Evolutionary conservation across 257 asterid species (phyloP).

Genomic region (Avicennia marina): DNA sequence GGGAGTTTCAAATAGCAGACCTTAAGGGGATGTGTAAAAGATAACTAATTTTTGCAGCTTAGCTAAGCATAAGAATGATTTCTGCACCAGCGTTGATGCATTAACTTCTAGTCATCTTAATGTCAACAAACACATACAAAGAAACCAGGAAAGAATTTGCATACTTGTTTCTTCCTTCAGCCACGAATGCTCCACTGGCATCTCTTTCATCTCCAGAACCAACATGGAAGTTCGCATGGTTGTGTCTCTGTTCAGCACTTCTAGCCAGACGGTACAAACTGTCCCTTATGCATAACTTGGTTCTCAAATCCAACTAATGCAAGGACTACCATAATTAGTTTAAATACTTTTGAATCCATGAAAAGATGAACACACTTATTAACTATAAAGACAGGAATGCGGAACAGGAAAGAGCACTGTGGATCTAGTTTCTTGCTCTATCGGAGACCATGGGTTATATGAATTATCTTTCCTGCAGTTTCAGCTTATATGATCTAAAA

Average conservation of each 20-base stretch:
- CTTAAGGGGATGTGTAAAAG: too few relatives aligned
- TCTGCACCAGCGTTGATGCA: neutral
- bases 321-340: conserved; percentile 22
- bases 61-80: neutral
- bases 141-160: conserved; percentile 9
- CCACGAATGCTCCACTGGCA: conserved; percentile 31
- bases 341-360: neutral
- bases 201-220: conserved; percentile 41
- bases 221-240: conserved; percentile 27
- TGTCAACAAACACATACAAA: too few relatives aligned
- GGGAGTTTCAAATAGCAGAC: neutral
- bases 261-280: conserved; percentile 86
- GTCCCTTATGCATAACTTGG: conserved; percentile 90
- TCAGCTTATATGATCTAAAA: too few relatives aligned
- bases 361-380: neutral
- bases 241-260: conserved; percentile 89
- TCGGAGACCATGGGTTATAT: too few relatives aligned
- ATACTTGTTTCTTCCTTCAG: conserved; percentile 57
- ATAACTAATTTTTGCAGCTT: too few relatives aligned
- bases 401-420: too few relatives aligned
- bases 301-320: conserved; percentile 72
- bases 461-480: too few relatives aligned
- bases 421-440: too few relatives aligned
- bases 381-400: too few relatives aligned
- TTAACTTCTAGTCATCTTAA: too few relatives aligned